These are phyloP conservation scores for Kitagawia praeruptora DNA, from an alignment of 129 eudicot species.

Conservation along the genomic window DNA sequence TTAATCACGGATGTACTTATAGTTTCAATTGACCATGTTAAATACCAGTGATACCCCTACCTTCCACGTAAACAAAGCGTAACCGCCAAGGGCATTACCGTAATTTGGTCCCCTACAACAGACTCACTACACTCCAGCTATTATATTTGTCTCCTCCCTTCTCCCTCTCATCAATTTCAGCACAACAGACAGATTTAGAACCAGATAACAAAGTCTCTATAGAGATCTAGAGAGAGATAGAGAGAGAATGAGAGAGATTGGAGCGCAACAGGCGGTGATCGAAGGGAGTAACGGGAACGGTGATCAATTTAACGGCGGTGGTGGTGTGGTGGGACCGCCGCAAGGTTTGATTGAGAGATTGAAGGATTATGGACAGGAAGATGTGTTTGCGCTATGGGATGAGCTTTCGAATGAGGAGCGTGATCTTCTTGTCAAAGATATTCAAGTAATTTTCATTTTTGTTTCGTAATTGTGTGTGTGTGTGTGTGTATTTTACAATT, in stretches of 20 bases:
- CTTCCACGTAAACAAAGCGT: neutral
- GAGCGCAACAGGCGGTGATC: neutral
- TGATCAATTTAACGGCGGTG: conserved; percentile 5
- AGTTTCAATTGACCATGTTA: neutral
- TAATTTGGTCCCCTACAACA: neutral
- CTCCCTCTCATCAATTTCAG: neutral
- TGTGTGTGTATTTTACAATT: neutral
- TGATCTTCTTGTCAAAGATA: conserved; percentile 66
- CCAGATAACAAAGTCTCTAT: neutral
- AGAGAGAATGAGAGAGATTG: conserved; percentile 39
- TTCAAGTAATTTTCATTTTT: conserved; percentile 36
- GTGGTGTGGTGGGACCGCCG: conserved; percentile 43
- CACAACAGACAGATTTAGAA: conserved; percentile 29
- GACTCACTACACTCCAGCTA: conserved; percentile 3
- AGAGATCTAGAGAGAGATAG: conserved; percentile 33
- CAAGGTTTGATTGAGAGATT: conserved; percentile 75
- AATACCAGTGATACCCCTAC: neutral
- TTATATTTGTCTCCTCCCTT: conserved; percentile 14
- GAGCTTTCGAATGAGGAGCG: conserved; percentile 79
- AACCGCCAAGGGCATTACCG: neutral
- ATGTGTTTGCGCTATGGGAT: conserved; percentile 87
- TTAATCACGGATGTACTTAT: neutral
- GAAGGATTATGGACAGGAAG: conserved; percentile 98
- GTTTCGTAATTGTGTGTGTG: neutral
- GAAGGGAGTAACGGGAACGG: conserved; percentile 15